Conservation (phyloP, 202 grass and related monocot species). For the Dendrocalamus latiflorus region DNA sequence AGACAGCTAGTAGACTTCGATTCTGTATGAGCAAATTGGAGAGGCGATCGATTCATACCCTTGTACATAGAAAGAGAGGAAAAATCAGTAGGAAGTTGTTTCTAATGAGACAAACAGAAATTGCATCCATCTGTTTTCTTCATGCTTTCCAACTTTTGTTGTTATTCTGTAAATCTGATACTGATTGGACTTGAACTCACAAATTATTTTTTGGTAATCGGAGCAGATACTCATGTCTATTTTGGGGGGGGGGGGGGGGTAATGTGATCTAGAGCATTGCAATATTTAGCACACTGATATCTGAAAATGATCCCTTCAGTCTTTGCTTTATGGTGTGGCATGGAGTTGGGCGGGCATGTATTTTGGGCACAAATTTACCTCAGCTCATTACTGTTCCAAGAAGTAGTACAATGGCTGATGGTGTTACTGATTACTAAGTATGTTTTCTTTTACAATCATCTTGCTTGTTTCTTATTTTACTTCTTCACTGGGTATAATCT, state of each 20-base stretch:
- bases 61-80: conserved; percentile 27
- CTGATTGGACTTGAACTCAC: too few relatives aligned
- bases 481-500: conserved; percentile 58
- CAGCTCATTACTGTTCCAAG: background rate
- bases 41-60: background rate
- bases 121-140: too few relatives aligned
- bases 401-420: background rate
- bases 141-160: background rate
- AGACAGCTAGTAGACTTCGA: background rate
- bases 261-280: background rate
- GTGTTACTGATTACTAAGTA: background rate
- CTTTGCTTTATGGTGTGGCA: background rate
- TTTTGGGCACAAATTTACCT: background rate
- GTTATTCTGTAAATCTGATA: background rate
- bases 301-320: background rate
- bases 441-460: background rate
- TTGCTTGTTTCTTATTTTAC: conserved; percentile 55
- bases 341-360: background rate
- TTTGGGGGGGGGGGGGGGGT: too few relatives aligned
- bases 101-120: background rate
- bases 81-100: conserved; percentile 7
- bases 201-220: background rate
- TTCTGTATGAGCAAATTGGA: too few relatives aligned
- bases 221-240: background rate
- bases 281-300: background rate